Conservation (phyloP, 805 yeast genomes). For the Yarrowia bubula region DNA sequence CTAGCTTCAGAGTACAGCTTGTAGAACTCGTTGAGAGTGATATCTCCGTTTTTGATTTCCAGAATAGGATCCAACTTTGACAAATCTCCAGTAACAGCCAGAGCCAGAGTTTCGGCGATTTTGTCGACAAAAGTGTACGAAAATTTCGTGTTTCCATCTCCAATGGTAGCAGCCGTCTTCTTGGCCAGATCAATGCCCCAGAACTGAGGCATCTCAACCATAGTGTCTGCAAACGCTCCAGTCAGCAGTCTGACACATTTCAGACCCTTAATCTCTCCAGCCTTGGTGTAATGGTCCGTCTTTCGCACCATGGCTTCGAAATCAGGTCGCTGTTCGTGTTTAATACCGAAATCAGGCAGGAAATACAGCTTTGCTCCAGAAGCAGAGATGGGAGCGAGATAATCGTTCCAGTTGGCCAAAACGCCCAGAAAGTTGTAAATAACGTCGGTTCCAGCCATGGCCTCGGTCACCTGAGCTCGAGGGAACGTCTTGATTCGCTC, state of each 20-base stretch:
- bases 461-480: not conserved
- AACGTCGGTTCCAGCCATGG: not conserved
- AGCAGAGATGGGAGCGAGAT: not conserved
- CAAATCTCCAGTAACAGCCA: not conserved
- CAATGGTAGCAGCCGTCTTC: not conserved
- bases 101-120: conserved; percentile 8
- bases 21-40: conserved; percentile 7
- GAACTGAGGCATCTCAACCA: conserved; percentile 4
- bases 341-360: conserved; percentile 7
- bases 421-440: conserved; percentile 21
- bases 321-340: conserved; percentile 13
- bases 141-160: conserved; percentile 1
- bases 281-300: conserved; percentile 7
- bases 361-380: conserved; percentile 5
- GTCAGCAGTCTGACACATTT: conserved; percentile 9
- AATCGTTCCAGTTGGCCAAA: not conserved
- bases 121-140: conserved; percentile 15
- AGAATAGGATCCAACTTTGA: not conserved
- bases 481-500: not conserved
- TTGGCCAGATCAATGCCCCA: conserved; percentile 10
- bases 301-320: conserved; percentile 13
- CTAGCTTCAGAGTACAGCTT: not conserved
- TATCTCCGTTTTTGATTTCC: conserved; percentile 21
- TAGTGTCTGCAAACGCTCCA: conserved; percentile 10
- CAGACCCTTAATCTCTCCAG: not conserved